Evolutionary conservation across 768 basidiomycete species (phyloP), one percentile per base, ranked within the genome.

Genomic region (Lepiota venenata): DNA sequence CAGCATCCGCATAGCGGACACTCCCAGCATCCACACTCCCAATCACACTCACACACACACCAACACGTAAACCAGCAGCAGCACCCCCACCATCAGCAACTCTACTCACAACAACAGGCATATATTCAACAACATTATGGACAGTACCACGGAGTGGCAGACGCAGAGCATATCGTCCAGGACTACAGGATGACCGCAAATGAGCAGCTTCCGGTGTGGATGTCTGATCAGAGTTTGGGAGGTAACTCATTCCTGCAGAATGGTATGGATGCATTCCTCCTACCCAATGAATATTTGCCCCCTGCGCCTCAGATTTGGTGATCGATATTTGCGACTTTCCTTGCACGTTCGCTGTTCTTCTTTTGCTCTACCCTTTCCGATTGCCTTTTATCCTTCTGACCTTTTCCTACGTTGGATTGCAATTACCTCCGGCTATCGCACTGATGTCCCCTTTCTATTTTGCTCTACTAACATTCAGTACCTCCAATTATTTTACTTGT

Each of bases 241-340:
- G 90, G 88, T 46, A 80, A 73, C 61, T 80, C 83, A 7, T 88
- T 91, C 69, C 78, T 83, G 29, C 88, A 90, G 66, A 81, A 88
- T 61, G 91, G 91, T 58, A 89, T 93, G 74, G 88, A 93, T 62
- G 88, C 91, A 3, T 92, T 92, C 71, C 73, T 93, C 44, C 75
- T 93, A 36, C 91, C 91, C 14, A 69, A 74, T 27, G 86, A 91
- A 64, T 91, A 86, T 61, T 75, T 90, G 47, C 84, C 87, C 1
- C 73, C 84, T 54, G 78, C 82, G 21, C 79, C 84, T 46, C 87
- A 88, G 67, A 90, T 91, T 52, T 91, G 88, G 88, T 91, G 66
- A 76, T 56, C 20, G n/a, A 2, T 5, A 25, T 25, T 25, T 25
- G 25, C 5, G 25, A 25, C 3, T 38, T 42, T 44, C 25, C 14